phyloP scores from a whole-genome alignment of 176 grass and related monocot species.

The Triticum aestivum region DNA sequence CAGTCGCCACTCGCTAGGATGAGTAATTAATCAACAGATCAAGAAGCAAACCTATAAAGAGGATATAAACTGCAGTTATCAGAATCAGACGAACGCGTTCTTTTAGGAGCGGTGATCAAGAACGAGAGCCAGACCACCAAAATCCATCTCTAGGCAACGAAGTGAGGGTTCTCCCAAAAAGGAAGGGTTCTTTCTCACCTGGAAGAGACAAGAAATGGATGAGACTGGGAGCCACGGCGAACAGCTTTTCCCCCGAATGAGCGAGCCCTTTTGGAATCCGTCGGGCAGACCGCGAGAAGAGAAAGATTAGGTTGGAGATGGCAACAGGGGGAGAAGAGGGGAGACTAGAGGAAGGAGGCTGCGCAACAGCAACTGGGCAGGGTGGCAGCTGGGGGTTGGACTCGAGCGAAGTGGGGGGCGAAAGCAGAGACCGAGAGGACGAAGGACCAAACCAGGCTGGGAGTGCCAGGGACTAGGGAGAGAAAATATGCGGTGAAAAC shows the following conservation, averaged over 20 bases:
- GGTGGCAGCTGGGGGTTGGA: neutral
- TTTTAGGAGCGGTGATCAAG: neutral
- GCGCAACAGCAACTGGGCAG: neutral
- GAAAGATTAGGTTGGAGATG: neutral
- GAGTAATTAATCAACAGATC: neutral
- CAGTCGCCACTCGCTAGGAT: neutral
- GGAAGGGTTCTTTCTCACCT: constrained; percentile 19
- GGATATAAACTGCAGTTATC: neutral
- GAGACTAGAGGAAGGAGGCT: neutral
- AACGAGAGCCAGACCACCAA: neutral
- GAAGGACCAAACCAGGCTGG: too few relatives aligned
- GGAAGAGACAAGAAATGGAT: neutral
- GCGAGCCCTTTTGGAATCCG: neutral
- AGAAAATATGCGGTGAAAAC: too few relatives aligned
- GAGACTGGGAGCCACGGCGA: neutral
- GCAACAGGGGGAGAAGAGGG: neutral
- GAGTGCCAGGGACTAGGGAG: too few relatives aligned
- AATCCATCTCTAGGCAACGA: neutral
- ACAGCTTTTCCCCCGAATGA: neutral
- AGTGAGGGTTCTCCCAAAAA: too few relatives aligned
- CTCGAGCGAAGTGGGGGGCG: neutral
- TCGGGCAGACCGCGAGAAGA: neutral
- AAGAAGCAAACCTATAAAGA: neutral
- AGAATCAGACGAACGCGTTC: neutral
- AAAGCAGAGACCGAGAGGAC: neutral